Base-by-base conservation (phyloP, 1,284 basidiomycete genomes). In the Rhizoctonia solani region DNA sequence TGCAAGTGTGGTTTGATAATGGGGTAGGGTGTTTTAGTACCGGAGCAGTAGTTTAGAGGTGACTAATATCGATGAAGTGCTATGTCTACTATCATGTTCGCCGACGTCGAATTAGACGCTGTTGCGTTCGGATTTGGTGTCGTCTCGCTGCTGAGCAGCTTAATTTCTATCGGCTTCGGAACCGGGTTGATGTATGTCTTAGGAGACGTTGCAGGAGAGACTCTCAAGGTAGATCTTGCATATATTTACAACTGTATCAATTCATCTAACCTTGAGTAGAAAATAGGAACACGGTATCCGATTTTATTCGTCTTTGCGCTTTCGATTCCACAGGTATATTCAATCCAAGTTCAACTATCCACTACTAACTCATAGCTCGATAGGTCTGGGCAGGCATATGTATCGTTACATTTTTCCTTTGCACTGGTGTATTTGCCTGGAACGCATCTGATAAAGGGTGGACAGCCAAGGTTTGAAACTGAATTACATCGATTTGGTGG, bases 121-220 rank as follows among this genome's bases (percentile, higher is more conserved):
- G 50, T 55, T 5, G 41, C 68, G n/a, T 69, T 69, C 27, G 68
- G 59, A 9, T 56, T 69, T 4, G 68, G 68, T 2, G 55, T 69
- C 37, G 54, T 58, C 30, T 69, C 68, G 8, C 53, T 69, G 16
- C 54, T 69, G 21, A 69, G 59, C 46, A 69, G 68, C 23, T 61
- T 69, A 4, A 69, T 69, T 23, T 66, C 68, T 2, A 69, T 69
- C 32, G 68, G 68, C 16, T 69, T 69, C 19, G 68, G 68, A n/a
- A 69, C 68, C 5, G 68, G 68, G 1, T 32, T 69, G 16, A 69
- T 69, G 59, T 69, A 69, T 19, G 68, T 69, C 21, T 41, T 66
- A 25, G 61, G 68, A 39, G 61, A 69, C 16, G 68, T 66, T 32
- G 14, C 19, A 27, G 68, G 59, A 21, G 53, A 42, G 3, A 69